Evolutionary conservation across 345 rosid genomes (phyloP), one percentile per base, ranked within the genome.

Genomic region (Triadica sebifera): DNA sequence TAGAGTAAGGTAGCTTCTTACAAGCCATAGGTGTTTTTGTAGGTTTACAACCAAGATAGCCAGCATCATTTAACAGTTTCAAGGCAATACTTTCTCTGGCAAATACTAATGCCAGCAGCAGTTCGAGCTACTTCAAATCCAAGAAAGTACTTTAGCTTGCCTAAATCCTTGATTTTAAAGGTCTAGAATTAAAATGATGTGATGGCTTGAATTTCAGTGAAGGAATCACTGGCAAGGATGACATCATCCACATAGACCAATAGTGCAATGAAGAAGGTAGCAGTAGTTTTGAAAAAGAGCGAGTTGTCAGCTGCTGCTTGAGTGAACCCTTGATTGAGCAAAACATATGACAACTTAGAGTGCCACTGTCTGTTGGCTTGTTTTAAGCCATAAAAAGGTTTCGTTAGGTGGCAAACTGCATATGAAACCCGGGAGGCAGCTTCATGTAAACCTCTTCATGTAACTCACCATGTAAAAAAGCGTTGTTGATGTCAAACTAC

Each of bases 341-440:
- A 5, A 10, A 34, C 51, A 2, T 0, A 0, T 16, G 8, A 11
- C 3, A 69, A 29, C 8, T 24, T 53, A 2, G 0, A 11, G 11
- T 34, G 25, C 64, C 13, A 71, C 6, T 51, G 45, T 1, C 61
- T 22, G 1, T 71, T 15, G 1, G 78, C 56, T 52, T 61, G 46
- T 19, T 52, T 50, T 0, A 79, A 41, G 2, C 81, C 47, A 69
- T 78, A 74, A 0, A 69, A 22, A 1, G 66, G 51, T 16, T 70
- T 63, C 45, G 3, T 19, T 4, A 55, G 6, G 3, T 9, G 19
- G 24, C 59, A 61, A 6, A 6, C 49, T 50, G 9, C 34, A 29
- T 29, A 29, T 29, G 34, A 29, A 29, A 50, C 0, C 53, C 53
- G 0, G 1, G 53, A 4, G 53, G 53, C 3, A 50, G 16, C 12